Evolutionary conservation across 306 rosid genomes (phyloP), one percentile per base, ranked within the genome.

Genomic region (Cucurbita pepo): DNA sequence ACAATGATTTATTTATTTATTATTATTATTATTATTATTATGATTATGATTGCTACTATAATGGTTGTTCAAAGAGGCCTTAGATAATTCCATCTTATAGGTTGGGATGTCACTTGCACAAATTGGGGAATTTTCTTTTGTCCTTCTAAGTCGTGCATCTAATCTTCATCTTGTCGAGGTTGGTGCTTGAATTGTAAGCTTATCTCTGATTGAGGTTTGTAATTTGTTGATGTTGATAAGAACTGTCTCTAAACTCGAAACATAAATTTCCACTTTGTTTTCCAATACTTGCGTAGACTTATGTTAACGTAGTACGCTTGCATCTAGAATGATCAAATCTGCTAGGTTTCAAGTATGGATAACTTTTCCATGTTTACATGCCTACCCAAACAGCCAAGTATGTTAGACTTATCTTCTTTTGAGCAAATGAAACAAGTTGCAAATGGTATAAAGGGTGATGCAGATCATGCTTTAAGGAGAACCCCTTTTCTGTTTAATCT

Each of bases 101-200:
- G 99, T 95, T 72, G 97, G 97, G 79, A 88, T 89, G 96, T 89
- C 99, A 70, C 79, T 95, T 14, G 96, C 97, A 40, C 99, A 95
- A 84, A 95, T 91, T n/a, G 99, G 99, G 72, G 99, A 95, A 66
- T 95, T 91, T 81, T 79, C 99, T 55, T 95, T 95, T 77, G 99
- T 95, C 81, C 95, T 95, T 88, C 90, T 95, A 56, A 95, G 97
- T 48, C 97, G 99, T 71, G 99, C 97, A 67, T 95, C 97, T 37
- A 91, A 89, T 89, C 90, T 95, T 82, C 99, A 91, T 88, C 85
- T 95, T 80, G 96, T 95, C 55, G 96, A 95, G 97, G 99, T 86
- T 57, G 80, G 86, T 71, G 53, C 73, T 14, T 10, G 19, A 65
- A 65, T 65, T 44, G 37, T 19, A 44, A 43, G 54, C 54, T 65